Conservation (phyloP, 768 basidiomycete genomes). For the Suillus lakei region DNA sequence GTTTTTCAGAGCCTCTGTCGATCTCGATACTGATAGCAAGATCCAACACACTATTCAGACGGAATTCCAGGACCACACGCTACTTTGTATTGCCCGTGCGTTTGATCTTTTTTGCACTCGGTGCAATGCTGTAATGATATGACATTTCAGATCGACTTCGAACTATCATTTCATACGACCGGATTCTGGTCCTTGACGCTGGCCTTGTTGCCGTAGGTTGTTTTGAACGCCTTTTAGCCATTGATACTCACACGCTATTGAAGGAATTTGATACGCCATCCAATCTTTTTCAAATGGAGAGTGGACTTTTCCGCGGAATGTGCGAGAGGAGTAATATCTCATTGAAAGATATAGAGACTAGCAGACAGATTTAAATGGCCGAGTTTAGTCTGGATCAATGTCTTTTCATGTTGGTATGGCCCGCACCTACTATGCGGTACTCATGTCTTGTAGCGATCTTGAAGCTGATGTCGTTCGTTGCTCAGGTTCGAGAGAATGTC, state of each 20-base stretch:
- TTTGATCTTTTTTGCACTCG: constrained; percentile 21
- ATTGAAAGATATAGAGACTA: constrained; percentile 45
- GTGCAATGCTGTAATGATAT: background rate
- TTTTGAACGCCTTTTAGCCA: background rate
- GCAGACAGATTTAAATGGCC: background rate
- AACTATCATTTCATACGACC: constrained; percentile 64
- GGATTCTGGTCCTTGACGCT: constrained; percentile 69
- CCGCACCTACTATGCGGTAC: background rate
- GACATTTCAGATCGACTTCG: constrained; percentile 44
- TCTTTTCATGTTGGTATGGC: background rate
- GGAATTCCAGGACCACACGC: constrained; percentile 52
- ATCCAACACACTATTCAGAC: constrained; percentile 52
- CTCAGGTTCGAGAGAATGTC: background rate
- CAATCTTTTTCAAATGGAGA: constrained; percentile 33
- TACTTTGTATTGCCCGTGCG: constrained; percentile 52
- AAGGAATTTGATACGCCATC: constrained; percentile 65
- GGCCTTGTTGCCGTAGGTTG: constrained; percentile 57
- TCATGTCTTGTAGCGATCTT: background rate
- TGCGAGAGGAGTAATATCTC: constrained; percentile 60
- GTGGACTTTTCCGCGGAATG: constrained; percentile 65
- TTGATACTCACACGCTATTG: background rate
- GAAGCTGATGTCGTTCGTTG: background rate
- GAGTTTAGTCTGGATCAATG: background rate
- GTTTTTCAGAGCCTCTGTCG: constrained; percentile 37
- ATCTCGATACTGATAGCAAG: constrained; percentile 55